A percentile compares a stretch with the other conserved stretches of the same genome.
phyloP scores from a whole-genome alignment of 2,329 filamentous ascomycete species.

The Neonectria hederae region DNA sequence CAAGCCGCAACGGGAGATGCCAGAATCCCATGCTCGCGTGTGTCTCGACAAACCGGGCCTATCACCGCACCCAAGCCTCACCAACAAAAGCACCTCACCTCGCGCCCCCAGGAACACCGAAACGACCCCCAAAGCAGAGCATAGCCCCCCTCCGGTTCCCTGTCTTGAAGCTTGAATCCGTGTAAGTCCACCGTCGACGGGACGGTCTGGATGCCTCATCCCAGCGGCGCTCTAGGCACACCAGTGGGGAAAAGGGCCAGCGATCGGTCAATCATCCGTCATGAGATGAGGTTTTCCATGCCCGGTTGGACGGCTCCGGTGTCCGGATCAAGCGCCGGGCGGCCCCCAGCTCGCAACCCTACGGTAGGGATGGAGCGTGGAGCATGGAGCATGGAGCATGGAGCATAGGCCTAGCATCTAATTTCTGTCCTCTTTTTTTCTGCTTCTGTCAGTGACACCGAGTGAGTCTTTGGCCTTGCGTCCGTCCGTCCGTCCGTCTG shows the following conservation, averaged over 20 bases:
- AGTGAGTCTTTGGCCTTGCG: neutral
- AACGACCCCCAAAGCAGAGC: neutral
- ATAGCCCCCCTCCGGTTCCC: neutral
- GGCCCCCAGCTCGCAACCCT: neutral
- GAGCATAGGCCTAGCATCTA: neutral
- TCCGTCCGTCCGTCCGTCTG: neutral
- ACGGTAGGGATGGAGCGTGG: neutral
- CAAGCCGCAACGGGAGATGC: neutral
- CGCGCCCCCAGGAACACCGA: neutral
- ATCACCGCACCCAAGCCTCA: too few species aligned
- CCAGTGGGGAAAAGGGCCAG: slow-evolving; percentile 8
- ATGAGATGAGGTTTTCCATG: neutral
- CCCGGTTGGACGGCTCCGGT: neutral
- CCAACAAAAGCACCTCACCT: neutral
- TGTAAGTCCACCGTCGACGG: neutral
- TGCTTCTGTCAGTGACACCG: neutral
- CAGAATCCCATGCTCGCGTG: neutral
- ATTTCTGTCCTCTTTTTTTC: neutral
- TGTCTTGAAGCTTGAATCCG: neutral
- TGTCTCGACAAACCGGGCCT: neutral
- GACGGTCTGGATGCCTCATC: neutral
- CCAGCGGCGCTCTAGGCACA: slow-evolving; percentile 13
- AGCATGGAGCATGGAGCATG: too few species aligned
- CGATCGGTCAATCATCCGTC: neutral
- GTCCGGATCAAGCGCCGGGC: slow-evolving; percentile 3